A percentile compares a stretch with the other conserved stretches of the same genome.
Evolutionary conservation across 768 basidiomycete species (phyloP).

Genomic region (Vararia minispora): DNA sequence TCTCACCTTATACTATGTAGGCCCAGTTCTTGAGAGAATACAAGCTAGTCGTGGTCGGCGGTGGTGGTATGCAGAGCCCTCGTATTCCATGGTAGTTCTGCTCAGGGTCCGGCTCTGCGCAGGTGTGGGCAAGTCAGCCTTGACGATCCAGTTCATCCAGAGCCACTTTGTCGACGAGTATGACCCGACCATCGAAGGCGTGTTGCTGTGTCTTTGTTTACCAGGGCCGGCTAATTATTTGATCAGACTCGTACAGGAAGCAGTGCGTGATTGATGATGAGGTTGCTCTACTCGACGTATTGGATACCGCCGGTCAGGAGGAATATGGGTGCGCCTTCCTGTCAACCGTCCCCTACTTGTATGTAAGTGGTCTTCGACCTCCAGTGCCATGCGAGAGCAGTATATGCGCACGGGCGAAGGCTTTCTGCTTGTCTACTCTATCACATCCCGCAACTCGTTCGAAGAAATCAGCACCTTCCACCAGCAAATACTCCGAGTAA

Average conservation of each 20-base stretch:
- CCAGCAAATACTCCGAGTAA: constrained; percentile 92
- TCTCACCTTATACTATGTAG: constrained; percentile 23
- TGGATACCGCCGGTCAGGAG: constrained; percentile 97
- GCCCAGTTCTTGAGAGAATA: constrained; percentile 92
- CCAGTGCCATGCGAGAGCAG: constrained; percentile 95
- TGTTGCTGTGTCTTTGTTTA: constrained; percentile 9
- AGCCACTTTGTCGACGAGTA: constrained; percentile 89
- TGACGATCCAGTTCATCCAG: constrained; percentile 98
- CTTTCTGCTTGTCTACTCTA: constrained; percentile 95
- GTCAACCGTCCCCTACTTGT: background rate
- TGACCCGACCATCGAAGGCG: constrained; percentile 93
- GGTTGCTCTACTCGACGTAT: constrained; percentile 91
- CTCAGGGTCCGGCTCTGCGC: background rate
- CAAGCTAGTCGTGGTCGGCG: constrained; percentile 97
- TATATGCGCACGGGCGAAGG: constrained; percentile 99
- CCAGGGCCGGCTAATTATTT: background rate
- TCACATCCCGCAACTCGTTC: constrained; percentile 95
- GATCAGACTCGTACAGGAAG: constrained; percentile 87
- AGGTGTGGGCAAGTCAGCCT: constrained; percentile 78
- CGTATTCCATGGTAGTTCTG: background rate
- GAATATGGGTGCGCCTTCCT: constrained; percentile 75
- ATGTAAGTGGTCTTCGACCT: constrained; percentile 1
- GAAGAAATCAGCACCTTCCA: constrained; percentile 96
- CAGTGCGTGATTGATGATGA: constrained; percentile 98
- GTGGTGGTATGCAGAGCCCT: constrained; percentile 59